These are phyloP conservation scores for Sordariomycetes sp. DNA, from an alignment of 2,329 filamentous ascomycete genomes.

Conservation along the genomic window DNA sequence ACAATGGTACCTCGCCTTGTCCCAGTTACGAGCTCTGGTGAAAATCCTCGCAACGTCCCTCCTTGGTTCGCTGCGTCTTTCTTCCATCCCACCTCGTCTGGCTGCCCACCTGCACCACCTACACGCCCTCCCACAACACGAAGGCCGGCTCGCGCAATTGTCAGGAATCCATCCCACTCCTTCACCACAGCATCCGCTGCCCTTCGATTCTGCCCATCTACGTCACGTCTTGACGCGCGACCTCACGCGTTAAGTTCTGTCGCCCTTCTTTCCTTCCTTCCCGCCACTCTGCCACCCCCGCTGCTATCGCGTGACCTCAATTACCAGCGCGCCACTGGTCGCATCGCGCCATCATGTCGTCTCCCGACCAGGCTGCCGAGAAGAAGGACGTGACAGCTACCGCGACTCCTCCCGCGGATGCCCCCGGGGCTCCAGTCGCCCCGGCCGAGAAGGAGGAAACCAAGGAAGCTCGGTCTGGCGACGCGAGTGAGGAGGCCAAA, in stretches of 20 bases:
- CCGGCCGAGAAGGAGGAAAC: slow-evolving; percentile 11
- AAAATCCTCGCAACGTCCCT: slow-evolving; percentile 6
- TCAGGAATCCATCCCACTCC: slow-evolving; percentile 1
- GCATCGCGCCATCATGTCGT: slow-evolving; percentile 7
- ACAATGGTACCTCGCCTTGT: not conserved
- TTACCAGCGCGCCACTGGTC: not conserved
- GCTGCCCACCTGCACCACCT: slow-evolving; percentile 2
- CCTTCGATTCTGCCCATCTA: not conserved
- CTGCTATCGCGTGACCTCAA: not conserved
- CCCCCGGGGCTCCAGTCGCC: slow-evolving; percentile 14
- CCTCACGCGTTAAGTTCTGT: not conserved
- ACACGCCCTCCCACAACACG: not conserved
- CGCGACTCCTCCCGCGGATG: slow-evolving; percentile 10
- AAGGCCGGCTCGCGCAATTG: slow-evolving; percentile 1
- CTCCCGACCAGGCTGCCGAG: slow-evolving; percentile 8
- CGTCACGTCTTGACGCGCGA: not conserved
- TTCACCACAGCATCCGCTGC: not conserved
- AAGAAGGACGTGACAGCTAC: slow-evolving; percentile 7
- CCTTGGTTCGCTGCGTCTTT: not conserved
- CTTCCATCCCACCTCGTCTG: not conserved
- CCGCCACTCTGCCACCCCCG: not conserved
- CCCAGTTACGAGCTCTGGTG: not conserved
- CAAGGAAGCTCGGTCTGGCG: not conserved
- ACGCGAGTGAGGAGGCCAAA: not conserved
- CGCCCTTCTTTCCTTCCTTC: not conserved